Percentiles rank a stretch among this genome's conserved stretches.
These are phyloP conservation scores for Paramecium biaurelia DNA, from an alignment of 73 alveolate genomes.

Conservation along the genomic window DNA sequence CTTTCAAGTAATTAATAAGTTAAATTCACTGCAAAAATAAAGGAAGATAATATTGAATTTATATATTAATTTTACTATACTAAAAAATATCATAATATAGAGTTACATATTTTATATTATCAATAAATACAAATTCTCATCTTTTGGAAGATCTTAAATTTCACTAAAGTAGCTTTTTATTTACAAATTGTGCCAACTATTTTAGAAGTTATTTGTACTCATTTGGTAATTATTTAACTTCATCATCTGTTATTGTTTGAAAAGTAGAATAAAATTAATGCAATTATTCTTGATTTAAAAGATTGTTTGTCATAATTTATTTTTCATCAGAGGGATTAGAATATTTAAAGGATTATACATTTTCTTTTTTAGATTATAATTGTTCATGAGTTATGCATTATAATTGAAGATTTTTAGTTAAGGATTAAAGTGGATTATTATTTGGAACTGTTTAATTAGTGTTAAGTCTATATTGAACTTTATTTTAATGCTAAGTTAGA, in stretches of 20 bases:
- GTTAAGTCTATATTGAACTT: neutral
- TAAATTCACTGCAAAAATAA: neutral
- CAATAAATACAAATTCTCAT: neutral
- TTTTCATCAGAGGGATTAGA: neutral
- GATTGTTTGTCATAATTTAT: neutral
- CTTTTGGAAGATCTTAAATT: neutral
- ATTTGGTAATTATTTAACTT: neutral
- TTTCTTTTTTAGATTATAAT: neutral
- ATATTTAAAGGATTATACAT: neutral
- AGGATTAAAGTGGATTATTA: neutral
- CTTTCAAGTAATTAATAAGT: neutral
- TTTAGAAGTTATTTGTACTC: neutral
- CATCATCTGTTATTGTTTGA: neutral
- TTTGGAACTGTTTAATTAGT: neutral
- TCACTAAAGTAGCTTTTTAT: neutral
- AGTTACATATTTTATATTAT: neutral
- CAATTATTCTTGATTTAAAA: neutral
- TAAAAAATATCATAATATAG: neutral
- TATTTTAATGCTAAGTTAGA: neutral
- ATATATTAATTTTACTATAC: neutral
- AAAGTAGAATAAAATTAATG: neutral
- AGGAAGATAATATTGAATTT: neutral
- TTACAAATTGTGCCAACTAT: neutral
- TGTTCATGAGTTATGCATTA: neutral
- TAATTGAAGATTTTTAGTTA: neutral